These are phyloP conservation scores for Salvia hispanica DNA, from an alignment of 257 asterid genomes.

Conservation along the genomic window DNA sequence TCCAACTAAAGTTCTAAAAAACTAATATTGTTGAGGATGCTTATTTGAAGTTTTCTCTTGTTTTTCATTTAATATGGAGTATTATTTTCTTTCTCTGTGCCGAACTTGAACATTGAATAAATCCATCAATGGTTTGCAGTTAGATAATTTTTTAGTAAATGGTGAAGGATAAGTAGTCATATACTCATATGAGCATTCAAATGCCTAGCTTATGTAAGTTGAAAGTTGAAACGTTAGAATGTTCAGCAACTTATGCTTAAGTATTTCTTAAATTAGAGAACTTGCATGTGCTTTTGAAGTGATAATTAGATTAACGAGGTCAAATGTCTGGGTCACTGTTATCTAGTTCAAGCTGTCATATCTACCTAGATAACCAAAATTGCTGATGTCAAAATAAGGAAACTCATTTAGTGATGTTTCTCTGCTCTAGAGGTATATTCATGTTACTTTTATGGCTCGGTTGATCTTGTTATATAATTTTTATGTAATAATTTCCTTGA, in stretches of 20 bases:
- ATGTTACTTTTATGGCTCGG: constrained; percentile 21
- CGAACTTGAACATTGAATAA: constrained; percentile 14
- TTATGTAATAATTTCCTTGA: constrained; percentile 13
- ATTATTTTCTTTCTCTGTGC: constrained; percentile 8
- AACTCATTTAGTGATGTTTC: constrained; percentile 15
- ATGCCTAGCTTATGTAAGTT: constrained; percentile 19
- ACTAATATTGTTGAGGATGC: constrained; percentile 13
- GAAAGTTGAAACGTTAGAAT: constrained; percentile 5
- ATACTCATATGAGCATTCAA: constrained; percentile 8
- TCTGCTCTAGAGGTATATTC: constrained; percentile 7
- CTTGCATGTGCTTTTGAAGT: constrained; percentile 14
- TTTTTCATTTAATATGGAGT: constrained; percentile 6
- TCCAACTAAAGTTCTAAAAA: not conserved
- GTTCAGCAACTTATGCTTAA: constrained; percentile 9
- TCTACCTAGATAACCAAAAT: not conserved
- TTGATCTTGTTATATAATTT: constrained; percentile 22
- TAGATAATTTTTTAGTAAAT: constrained; percentile 11
- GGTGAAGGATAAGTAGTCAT: constrained; percentile 5
- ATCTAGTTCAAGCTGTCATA: constrained; percentile 18
- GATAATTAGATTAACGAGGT: constrained; percentile 20
- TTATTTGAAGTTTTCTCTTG: not conserved
- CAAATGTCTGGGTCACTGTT: not conserved
- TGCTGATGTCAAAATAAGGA: constrained; percentile 1
- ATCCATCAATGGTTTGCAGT: constrained; percentile 15
- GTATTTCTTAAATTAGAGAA: constrained; percentile 9